Conservation (phyloP, 208 protist genomes). For the Naegleria fowleri region DNA sequence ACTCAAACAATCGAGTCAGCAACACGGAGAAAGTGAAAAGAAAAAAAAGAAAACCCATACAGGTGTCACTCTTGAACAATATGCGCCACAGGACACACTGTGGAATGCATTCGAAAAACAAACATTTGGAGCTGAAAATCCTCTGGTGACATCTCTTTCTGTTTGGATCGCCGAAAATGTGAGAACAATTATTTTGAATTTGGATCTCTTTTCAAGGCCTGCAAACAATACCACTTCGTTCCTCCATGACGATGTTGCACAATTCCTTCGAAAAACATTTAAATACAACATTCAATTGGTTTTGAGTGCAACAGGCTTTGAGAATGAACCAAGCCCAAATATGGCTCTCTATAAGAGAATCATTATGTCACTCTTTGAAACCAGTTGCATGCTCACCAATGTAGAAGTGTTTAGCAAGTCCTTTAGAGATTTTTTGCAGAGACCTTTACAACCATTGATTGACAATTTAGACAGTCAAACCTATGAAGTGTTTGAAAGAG, state of each 20-base stretch:
- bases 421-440: constrained; percentile 82
- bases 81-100: not conserved
- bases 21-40: not conserved
- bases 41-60: not conserved
- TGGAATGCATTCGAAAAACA: not conserved
- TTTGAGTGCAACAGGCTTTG: not conserved
- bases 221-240: not conserved
- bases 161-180: not conserved
- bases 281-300: constrained; percentile 7
- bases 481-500: constrained; percentile 97
- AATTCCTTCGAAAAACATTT: not conserved
- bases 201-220: not conserved
- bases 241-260: not conserved
- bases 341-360: not conserved
- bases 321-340: not conserved
- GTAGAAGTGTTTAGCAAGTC: constrained; percentile 54
- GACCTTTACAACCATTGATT: constrained; percentile 90
- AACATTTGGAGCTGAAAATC: not conserved
- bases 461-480: constrained; percentile 92
- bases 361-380: not conserved
- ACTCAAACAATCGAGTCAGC: not conserved
- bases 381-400: constrained; percentile 23
- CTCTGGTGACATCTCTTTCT: not conserved
- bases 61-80: not conserved
- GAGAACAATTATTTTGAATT: not conserved